A percentile compares a stretch with the other conserved stretches of the same genome.
Conservation (phyloP, 2,329 filamentous ascomycete genomes). For the Alternaria arborescens region DNA sequence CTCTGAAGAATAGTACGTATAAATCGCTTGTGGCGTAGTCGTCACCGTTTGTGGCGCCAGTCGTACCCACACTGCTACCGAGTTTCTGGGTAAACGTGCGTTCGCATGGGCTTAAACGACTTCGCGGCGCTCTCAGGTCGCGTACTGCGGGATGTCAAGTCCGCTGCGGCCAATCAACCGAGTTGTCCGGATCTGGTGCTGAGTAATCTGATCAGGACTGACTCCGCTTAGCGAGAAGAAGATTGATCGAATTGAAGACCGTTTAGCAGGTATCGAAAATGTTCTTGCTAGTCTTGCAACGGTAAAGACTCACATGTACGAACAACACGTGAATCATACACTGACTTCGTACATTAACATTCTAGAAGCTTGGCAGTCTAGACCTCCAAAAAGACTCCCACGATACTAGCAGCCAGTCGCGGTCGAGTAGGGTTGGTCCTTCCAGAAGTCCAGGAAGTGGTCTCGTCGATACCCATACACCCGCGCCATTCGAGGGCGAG, state of each 20-base stretch:
- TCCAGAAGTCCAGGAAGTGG: constrained; percentile 24
- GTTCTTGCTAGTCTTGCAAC: constrained; percentile 49
- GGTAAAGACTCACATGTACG: neutral
- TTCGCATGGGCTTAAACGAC: neutral
- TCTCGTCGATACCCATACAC: constrained; percentile 36
- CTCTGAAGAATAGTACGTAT: constrained; percentile 49
- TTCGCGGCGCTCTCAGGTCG: neutral
- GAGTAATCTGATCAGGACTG: constrained; percentile 10
- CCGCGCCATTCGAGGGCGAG: constrained; percentile 58
- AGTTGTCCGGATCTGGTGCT: neutral
- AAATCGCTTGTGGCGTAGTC: neutral
- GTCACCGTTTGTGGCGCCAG: neutral
- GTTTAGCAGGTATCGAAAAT: constrained; percentile 59
- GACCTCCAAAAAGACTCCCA: constrained; percentile 32
- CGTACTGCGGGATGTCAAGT: neutral
- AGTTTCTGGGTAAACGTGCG: neutral
- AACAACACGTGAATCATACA: neutral
- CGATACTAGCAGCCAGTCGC: constrained; percentile 37
- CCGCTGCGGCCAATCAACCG: neutral
- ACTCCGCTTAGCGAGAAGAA: constrained; percentile 57
- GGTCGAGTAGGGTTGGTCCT: constrained; percentile 28
- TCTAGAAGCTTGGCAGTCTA: constrained; percentile 34
- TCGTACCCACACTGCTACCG: neutral
- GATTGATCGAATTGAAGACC: constrained; percentile 62
- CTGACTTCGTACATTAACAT: neutral